Conservation (phyloP, 176 grass and related monocot genomes). For the Aechmea fasciata region DNA sequence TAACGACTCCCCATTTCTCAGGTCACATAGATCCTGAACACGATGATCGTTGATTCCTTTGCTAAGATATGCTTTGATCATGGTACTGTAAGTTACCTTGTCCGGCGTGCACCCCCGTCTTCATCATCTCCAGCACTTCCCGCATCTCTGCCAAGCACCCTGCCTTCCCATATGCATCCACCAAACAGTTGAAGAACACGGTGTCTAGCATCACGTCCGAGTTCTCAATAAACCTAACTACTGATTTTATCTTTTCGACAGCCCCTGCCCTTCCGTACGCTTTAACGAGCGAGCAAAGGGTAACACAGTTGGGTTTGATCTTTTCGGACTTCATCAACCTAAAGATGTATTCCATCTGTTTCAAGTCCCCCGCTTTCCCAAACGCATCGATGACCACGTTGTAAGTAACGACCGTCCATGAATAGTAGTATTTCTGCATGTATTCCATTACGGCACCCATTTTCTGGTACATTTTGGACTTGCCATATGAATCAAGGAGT, state of each 20-base stretch:
- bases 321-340: constrained; percentile 94
- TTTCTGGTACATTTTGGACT: constrained; percentile 88
- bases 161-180: constrained; percentile 75
- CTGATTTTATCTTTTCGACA: constrained; percentile 62
- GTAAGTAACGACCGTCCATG: constrained; percentile 90
- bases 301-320: constrained; percentile 89
- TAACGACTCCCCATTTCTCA: constrained; percentile 27
- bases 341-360: constrained; percentile 90
- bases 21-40: constrained; percentile 61
- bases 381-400: constrained; percentile 95
- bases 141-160: constrained; percentile 84
- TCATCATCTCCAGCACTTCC: constrained; percentile 79
- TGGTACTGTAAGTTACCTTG: constrained; percentile 78
- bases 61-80: constrained; percentile 87
- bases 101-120: constrained; percentile 41
- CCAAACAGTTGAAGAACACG: constrained; percentile 93
- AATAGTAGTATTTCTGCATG: constrained; percentile 94
- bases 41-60: constrained; percentile 67
- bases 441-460: constrained; percentile 99
- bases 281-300: constrained; percentile 76
- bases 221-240: constrained; percentile 63
- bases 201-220: constrained; percentile 76
- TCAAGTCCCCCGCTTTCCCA: constrained; percentile 63
- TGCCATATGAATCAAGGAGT: constrained; percentile 85
- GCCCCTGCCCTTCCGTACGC: constrained; percentile 69